Base-by-base conservation (phyloP, 805 yeast genomes). In the Kazachstania bromeliacearum region DNA sequence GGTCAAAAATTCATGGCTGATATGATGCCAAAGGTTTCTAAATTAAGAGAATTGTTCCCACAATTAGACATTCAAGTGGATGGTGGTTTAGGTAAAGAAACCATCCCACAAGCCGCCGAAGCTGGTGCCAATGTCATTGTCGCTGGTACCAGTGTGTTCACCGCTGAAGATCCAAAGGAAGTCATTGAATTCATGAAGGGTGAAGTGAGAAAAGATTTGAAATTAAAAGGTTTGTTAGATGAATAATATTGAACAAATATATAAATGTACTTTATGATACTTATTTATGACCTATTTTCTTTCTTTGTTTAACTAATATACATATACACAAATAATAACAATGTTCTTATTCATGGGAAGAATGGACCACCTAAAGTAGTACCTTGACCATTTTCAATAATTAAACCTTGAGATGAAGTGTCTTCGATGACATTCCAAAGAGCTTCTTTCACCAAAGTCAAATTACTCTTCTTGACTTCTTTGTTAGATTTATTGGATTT, bases 91-190 rank as follows among this genome's bases (percentile, higher is more conserved):
- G 94, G 94, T 39, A 77, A 77, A 45, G 87, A 76, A 30, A 92
- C 95, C 2, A 79, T 89, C 33, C 81, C 77, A 36, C 71, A 67
- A 14, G 96, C 96, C 28, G 95, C 96, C n/a, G 71, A 74, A 36
- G 96, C 97, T 8, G 98, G 98, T 38, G 98, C 98, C 35, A 92
- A 92, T 55, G 96, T 88, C 33, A 87, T 92, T 54, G 98, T 92
- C 33, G 96, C 98, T 3, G 98, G 98, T 31, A 89, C 96, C 12
- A 73, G 94, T 34, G 94, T 89, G 12, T 92, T 88, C 66, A 77
- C 78, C 40, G 94, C 96, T 6, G 67, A 71, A 8, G 79, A 80
- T 46, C 96, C 97, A 15, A 65, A 64, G 8, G 81, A 75, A 46
- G 81, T 85, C 47, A 88, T 92, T 47, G 64, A 64, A 34, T 70